Evolutionary conservation across 352 stramenopile genomes (phyloP).

Genomic region (Peronospora belbahrii): DNA sequence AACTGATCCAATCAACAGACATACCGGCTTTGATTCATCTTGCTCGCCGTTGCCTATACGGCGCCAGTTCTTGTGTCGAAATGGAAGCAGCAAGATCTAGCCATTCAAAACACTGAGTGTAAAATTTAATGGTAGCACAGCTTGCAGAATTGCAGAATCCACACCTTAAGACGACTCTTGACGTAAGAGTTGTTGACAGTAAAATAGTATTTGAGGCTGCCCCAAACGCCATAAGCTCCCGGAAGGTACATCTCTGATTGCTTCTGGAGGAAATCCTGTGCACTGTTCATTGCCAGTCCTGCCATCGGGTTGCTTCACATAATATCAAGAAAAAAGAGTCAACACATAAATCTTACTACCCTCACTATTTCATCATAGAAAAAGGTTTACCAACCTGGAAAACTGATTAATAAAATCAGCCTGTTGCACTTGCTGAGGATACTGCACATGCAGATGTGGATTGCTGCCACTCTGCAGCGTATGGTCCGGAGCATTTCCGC

Average conservation of each 20-base stretch:
- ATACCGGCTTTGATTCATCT: conserved; percentile 56
- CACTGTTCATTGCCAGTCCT: conserved; percentile 77
- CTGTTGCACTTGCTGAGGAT: conserved; percentile 24
- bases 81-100: conserved; percentile 81
- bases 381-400: conserved; percentile 36
- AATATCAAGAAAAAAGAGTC: conserved; percentile 2
- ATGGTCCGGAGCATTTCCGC: conserved; percentile 18
- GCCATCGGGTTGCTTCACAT: conserved; percentile 74
- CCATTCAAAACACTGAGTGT: background rate
- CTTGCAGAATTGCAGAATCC: background rate
- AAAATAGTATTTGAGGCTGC: conserved; percentile 86
- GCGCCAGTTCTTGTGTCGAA: conserved; percentile 83
- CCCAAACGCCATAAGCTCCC: conserved; percentile 68
- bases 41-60: conserved; percentile 55
- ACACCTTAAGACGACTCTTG: conserved; percentile 76
- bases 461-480: conserved; percentile 21
- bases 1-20: background rate
- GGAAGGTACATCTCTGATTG: conserved; percentile 78
- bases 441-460: conserved; percentile 16
- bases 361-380: background rate
- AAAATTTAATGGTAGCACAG: background rate
- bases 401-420: conserved; percentile 76
- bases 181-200: conserved; percentile 88
- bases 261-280: conserved; percentile 75
- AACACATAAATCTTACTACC: background rate